Evolutionary conservation across 805 yeast species (phyloP).

Genomic region (Teunomyces kruisii): DNA sequence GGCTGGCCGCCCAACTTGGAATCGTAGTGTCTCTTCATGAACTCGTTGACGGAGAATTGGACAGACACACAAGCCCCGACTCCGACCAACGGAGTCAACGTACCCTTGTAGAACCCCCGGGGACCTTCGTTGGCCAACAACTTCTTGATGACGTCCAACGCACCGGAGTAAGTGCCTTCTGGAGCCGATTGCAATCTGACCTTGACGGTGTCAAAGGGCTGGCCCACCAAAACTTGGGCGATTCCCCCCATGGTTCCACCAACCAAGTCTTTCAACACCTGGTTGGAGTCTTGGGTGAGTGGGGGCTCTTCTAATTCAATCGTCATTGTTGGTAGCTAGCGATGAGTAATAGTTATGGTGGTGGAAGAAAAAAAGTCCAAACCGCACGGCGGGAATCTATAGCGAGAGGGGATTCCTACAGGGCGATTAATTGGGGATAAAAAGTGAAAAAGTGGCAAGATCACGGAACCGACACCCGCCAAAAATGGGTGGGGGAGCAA

Average conservation of each 20-base stretch:
- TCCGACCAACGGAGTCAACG: constrained; percentile 46
- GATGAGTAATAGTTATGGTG: background rate
- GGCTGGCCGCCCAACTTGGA: constrained; percentile 43
- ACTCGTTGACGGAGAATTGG: constrained; percentile 93
- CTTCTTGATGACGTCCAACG: constrained; percentile 73
- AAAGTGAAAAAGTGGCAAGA: background rate
- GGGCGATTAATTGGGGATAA: too few species aligned
- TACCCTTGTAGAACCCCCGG: constrained; percentile 45
- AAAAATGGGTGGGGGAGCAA: too few species aligned
- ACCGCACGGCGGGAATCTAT: constrained; percentile 1
- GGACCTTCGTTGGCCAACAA: constrained; percentile 51
- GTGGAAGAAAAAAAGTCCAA: background rate
- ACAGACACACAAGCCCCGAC: constrained; percentile 97
- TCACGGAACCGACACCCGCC: too few species aligned
- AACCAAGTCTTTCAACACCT: constrained; percentile 71
- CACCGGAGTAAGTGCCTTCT: constrained; percentile 69
- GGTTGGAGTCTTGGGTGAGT: constrained; percentile 29
- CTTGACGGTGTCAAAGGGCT: constrained; percentile 94
- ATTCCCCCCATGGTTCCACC: constrained; percentile 96
- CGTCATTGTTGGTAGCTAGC: constrained; percentile 31
- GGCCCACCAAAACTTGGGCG: constrained; percentile 93
- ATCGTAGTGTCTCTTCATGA: constrained; percentile 78
- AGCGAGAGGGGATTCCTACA: background rate
- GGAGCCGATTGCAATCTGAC: constrained; percentile 89
- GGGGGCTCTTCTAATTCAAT: constrained; percentile 46